Evolutionary conservation across 176 grass and related monocot species (phyloP), one percentile per base, ranked within the genome.

Genomic region (Cocos nucifera): DNA sequence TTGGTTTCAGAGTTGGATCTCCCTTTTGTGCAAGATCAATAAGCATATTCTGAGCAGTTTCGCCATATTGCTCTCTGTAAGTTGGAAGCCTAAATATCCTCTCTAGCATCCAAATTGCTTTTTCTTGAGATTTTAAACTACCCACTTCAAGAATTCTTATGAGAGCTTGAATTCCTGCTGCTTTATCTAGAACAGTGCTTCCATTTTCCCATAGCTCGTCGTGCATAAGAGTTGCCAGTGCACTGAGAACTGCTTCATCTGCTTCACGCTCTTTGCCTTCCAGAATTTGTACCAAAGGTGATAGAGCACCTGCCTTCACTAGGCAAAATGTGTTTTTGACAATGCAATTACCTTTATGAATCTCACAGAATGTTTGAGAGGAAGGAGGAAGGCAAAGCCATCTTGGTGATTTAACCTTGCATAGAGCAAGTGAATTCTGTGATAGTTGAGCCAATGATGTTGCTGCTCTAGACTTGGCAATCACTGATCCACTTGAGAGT

Each of bases 91-190:
- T 56, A 54, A 95, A 95, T 8, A 85, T 62, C 74, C 83, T 77
- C 56, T 95, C 90, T 29, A 95, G 72, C 26, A 95, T 95, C 90
- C 90, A 87, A 51, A 95, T 74, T 0, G 83, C 86, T 80, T 79
- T 95, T 0, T 89, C 77, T 57, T 90, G 90, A 57, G 86, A 73
- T 15, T 73, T 68, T 56, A 74, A 32, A 27, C 63, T 71, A 1
- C 90, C 86, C 0, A 79, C 77, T 58, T 86, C 77, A 0, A 85
- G 69, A 14, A 90, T 58, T 73, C 75, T 84, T 49, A 86, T 77
- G 50, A 95, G 75, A 50, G 90, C 83, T 6, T 80, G 83, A 18
- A 90, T 49, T 15, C 90, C 90, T 6, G 74, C 73, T 0, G 64
- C 80, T 51, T 74, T 95, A 57, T 89, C 90, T 57, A 95, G 76